phyloP scores from a whole-genome alignment of 2,329 filamentous ascomycete species.

The Xenosphaeropsis pyriputrescens region DNA sequence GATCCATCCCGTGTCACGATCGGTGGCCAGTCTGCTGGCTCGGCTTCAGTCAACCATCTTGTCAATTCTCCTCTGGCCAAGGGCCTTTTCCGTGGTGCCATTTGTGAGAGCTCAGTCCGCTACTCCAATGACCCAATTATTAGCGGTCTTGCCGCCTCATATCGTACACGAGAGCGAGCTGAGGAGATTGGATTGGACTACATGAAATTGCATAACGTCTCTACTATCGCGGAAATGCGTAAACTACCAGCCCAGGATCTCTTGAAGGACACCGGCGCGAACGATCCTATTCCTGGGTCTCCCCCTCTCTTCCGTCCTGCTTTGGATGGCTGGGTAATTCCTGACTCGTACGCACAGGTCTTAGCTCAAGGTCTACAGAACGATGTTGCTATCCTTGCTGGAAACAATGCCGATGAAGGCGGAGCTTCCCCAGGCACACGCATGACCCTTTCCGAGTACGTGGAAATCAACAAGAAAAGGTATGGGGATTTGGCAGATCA shows the following conservation, averaged over 20 bases:
- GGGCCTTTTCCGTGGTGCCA: slow-evolving; percentile 6
- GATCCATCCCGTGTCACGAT: slow-evolving; percentile 31
- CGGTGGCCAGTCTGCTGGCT: slow-evolving; percentile 42
- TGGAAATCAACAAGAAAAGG: slow-evolving; percentile 9
- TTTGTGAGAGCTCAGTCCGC: slow-evolving; percentile 1
- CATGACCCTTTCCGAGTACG: not conserved
- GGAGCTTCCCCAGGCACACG: slow-evolving; percentile 8
- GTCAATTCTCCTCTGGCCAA: slow-evolving; percentile 5
- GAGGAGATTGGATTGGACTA: not conserved
- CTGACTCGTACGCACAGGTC: slow-evolving; percentile 13
- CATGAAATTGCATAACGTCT: no score
- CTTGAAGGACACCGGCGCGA: not conserved
- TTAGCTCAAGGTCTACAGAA: slow-evolving; percentile 11
- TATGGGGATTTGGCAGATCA: slow-evolving; percentile 5
- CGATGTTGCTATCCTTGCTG: slow-evolving; percentile 17
- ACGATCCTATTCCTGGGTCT: not conserved
- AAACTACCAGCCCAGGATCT: not conserved
- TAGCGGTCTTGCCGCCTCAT: not conserved
- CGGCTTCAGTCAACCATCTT: slow-evolving; percentile 29
- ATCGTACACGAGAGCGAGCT: not conserved
- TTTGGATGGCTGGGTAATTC: slow-evolving; percentile 5
- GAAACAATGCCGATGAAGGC: slow-evolving; percentile 17
- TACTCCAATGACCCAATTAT: not conserved
- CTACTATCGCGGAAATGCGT: not conserved
- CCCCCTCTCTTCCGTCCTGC: not conserved